Conservation (phyloP, 345 rosid species). For the Acer saccharum region DNA sequence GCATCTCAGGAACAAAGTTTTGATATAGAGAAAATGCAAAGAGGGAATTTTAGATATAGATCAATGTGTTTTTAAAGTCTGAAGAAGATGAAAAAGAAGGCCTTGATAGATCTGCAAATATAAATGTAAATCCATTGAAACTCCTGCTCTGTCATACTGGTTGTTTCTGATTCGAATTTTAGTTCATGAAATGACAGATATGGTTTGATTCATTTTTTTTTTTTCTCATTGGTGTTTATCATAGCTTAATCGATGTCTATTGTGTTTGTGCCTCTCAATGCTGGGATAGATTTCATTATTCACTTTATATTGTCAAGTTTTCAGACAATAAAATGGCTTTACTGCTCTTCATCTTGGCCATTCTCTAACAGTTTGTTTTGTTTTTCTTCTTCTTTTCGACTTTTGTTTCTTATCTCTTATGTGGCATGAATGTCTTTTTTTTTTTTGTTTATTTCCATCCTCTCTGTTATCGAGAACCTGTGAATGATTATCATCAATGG, state of each 20-base stretch:
- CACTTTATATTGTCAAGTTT: background rate
- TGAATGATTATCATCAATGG: background rate
- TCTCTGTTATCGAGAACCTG: background rate
- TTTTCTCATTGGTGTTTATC: background rate
- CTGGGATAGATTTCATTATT: background rate
- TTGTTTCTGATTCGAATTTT: conserved; percentile 21
- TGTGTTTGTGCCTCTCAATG: background rate
- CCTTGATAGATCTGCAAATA: conserved; percentile 22
- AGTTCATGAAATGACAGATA: conserved; percentile 15
- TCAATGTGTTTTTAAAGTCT: conserved; percentile 9
- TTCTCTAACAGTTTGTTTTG: background rate
- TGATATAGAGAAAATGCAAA: conserved; percentile 55
- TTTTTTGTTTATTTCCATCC: background rate
- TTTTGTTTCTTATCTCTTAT: background rate
- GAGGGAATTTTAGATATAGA: conserved; percentile 24
- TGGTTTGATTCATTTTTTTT: conserved; percentile 12
- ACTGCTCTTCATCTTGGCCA: background rate
- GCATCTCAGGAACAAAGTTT: conserved; percentile 82
- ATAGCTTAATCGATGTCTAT: background rate
- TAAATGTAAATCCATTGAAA: conserved; percentile 42
- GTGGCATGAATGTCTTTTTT: background rate
- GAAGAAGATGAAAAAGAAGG: conserved; percentile 29
- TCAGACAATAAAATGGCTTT: background rate
- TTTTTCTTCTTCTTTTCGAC: background rate
- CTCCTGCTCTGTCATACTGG: conserved; percentile 22